Evolutionary conservation across 2,329 filamentous ascomycete species (phyloP), one percentile per base, ranked within the genome.

Genomic region (Claviceps sp.): DNA sequence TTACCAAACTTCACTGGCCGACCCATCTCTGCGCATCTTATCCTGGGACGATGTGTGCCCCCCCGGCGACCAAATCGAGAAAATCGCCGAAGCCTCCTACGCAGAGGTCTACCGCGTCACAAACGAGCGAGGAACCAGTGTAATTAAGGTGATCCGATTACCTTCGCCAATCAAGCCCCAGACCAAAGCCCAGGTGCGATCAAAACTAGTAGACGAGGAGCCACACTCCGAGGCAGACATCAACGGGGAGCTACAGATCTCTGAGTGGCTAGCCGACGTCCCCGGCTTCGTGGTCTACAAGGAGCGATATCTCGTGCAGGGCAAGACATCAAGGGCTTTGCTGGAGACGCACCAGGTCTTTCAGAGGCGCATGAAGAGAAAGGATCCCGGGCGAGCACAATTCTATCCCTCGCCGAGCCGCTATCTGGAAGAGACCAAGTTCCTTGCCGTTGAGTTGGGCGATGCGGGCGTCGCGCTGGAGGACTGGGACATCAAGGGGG

Each of bases 201-300:
- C 75, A 0, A 75, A 75, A 0, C 66, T 82, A 0, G 74, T 82
- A 5, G 78, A 82, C 54, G 78, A 82, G 58, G 73, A 79, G 57
- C 76, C 78, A 0, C 78, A 79, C 53, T 65, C 67, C 2, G 74
- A 77, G 54, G 69, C 70, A 1, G 76, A 79, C 58, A 68, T 84
- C 34, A 65, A 73, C 2, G 78, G 78, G 24, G 81, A 84, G 60
- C 68, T 84, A 22, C 70, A 73, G 48, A 82, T 84, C 46, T 83
- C 81, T 2, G 79, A 84, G 61, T 77, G 75, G 68, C 67, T 84
- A 18, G 78, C 80, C 18, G 79, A 81, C 54, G 76, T 84, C 13
- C 79, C 80, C 0, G 81, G 81, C 0, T 84, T 83, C 54, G 79
- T 83, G 36, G 71, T 80, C 18, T 84, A 83, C 67, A 84, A 84